phyloP scores from a whole-genome alignment of 257 asterid species.

The Leptodermis oblonga region DNA sequence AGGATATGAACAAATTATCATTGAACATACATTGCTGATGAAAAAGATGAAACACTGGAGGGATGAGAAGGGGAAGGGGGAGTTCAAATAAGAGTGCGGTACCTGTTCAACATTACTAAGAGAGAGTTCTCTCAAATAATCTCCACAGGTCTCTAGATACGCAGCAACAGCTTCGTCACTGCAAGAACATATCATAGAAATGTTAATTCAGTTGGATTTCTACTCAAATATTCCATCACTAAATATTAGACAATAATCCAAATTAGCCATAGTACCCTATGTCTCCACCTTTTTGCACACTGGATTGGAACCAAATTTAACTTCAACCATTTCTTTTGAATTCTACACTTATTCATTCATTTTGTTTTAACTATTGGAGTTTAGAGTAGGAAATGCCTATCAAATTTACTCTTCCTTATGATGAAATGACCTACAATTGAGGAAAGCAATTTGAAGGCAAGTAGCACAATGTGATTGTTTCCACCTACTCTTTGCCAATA shows the following conservation, averaged over 20 bases:
- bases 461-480: background rate
- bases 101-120: slow-evolving; percentile 68
- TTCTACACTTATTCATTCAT: background rate
- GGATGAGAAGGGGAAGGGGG: background rate
- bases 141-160: slow-evolving; percentile 73
- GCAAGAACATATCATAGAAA: slow-evolving; percentile 24
- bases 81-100: slow-evolving; percentile 12
- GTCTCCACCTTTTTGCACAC: background rate
- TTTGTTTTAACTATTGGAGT: background rate
- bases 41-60: background rate
- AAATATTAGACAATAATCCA: background rate
- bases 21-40: background rate
- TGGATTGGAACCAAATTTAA: background rate
- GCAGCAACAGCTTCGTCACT: slow-evolving; percentile 98
- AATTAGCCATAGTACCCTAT: background rate
- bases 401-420: background rate
- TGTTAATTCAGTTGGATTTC: background rate
- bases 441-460: background rate
- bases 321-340: background rate
- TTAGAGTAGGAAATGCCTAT: background rate
- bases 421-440: background rate
- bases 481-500: background rate
- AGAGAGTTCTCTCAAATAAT: slow-evolving; percentile 53
- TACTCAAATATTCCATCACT: background rate
- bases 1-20: background rate